Base-by-base conservation (phyloP, 1,284 basidiomycete genomes). In the Abortiporus biennis region DNA sequence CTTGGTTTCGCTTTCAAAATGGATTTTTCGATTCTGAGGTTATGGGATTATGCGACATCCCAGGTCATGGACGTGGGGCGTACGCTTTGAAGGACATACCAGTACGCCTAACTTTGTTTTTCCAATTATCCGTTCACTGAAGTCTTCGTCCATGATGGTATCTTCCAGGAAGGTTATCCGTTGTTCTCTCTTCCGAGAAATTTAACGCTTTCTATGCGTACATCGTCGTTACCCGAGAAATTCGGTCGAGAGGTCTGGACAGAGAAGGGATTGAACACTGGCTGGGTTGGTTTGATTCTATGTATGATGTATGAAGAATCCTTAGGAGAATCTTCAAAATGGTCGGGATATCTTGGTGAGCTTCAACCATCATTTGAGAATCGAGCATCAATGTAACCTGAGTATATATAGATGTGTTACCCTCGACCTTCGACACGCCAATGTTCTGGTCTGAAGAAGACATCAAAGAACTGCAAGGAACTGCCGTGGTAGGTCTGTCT, bases 281-380 rank as follows among this genome's bases (percentile, higher is more conserved):
- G 92, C 1, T 98, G 94, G 94, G 68, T 76, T 1, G 86, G 87
- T 1, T 68, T 98, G 31, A 97, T 98, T 45, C 68, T 97, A 17
- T 89, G 85, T 50, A 87, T 98, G 83, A 92, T 98, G 87, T 97
- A 88, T 85, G 95, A 97, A 62, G 77, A 78, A 39, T 72, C 80
- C 2, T 67, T 65, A 44, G 78, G 76, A 0, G 32, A 58, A 5
- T 55, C 67, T 17, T 89, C 82, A 33, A 75, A 64, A 46, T 92
- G 89, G 89, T 58, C 59, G 6, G 70, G 66, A 4, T 92, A 91
- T 63, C 64, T 91, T 13, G 65, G 87, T 88, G 47, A 41, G 76
- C 64, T 8, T 31, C 27, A n/a, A 9, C 27, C 27, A n/a, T 29
- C 27, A 29, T 9, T 9, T n/a, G 8, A 29, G 27, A 9, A 29